A percentile compares a stretch with the other conserved stretches of the same genome.
Conservation (phyloP, 2,329 filamentous ascomycete genomes). For the Diaporthe sp. region DNA sequence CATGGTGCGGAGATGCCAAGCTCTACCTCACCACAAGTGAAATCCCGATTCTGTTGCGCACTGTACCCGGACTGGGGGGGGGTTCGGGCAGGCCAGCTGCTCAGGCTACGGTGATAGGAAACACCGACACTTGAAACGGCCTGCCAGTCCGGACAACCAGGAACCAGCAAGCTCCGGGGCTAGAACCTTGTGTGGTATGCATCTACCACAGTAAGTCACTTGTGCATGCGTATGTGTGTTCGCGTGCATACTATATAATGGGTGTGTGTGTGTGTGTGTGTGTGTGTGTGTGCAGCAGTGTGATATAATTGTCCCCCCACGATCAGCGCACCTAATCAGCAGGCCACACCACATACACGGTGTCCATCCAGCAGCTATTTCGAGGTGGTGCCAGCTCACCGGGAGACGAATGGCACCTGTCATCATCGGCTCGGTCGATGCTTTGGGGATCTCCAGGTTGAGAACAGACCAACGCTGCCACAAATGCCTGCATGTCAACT, state of each 20-base stretch:
- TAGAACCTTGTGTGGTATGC: slow-evolving; percentile 2
- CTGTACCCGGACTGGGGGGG: not conserved
- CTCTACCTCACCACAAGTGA: not conserved
- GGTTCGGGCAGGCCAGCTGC: not conserved
- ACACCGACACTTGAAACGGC: slow-evolving; percentile 22
- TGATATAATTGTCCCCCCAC: slow-evolving; percentile 1
- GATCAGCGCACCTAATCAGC: not conserved
- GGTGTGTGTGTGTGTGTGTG: no score
- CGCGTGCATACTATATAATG: no score
- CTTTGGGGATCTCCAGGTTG: slow-evolving; percentile 11
- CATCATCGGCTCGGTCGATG: slow-evolving; percentile 15
- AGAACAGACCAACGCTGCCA: slow-evolving; percentile 4
- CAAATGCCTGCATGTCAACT: slow-evolving; percentile 7
- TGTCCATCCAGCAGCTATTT: slow-evolving; percentile 1
- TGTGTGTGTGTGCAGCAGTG: slow-evolving; percentile 5
- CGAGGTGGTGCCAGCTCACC: slow-evolving; percentile 1
- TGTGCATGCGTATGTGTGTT: no score
- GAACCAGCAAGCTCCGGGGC: slow-evolving; percentile 9
- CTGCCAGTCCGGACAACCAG: slow-evolving; percentile 16
- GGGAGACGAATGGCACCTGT: slow-evolving; percentile 21
- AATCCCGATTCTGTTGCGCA: not conserved
- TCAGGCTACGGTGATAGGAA: not conserved
- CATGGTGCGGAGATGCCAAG: slow-evolving; percentile 8
- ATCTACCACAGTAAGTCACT: not conserved
- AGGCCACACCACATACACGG: not conserved